Base-by-base conservation (phyloP, 768 basidiomycete genomes). In the Hydnum rufescens region DNA sequence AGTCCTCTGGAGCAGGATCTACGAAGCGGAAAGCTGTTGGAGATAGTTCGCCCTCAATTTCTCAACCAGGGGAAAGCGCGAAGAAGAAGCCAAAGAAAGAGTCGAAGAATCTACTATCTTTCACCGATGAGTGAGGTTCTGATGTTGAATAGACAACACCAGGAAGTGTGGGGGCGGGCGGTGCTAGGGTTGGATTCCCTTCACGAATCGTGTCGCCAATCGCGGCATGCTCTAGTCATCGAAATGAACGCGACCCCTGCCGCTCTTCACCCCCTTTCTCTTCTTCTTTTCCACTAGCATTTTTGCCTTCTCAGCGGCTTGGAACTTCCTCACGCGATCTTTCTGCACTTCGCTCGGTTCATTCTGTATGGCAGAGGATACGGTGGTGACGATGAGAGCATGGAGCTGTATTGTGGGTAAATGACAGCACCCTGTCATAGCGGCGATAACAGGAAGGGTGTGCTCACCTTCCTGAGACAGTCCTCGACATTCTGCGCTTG, bases 61-160 rank as follows among this genome's bases (percentile, higher is more conserved):
- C 34, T 8, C 34, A 39, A 8, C 34, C 34, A 39, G 19, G 34
- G 8, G 34, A 39, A 39, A 39, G 19, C 34, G 8, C 59, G 52
- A 65, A 61, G 56, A 66, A 66, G 62, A 67, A 66, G 55, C 61
- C 62, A 54, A 60, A 58, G 42, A 60, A 62, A 51, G 58, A 58
- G 51, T 61, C 61, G 28, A 67, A 67, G 56, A 62, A 60, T 4
- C 55, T 68, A 49, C 53, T 68, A 54, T 65, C 64, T 52, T 68
- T 68, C 44, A 59, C 64, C 31, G 64, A 66, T 31, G 64, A 63
- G 42, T 64, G 63, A 16, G 36, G 52, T n/a, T 53, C 28, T 28
- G 26, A 26, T 8, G 26, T 47, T 47, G 25, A 13, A 8, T 28
- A 13, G 34, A 19, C 34, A 8, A 19, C 8, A 8, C 34, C 34